Conservation (phyloP, 345 rosid species). For the Populus pruinosa region DNA sequence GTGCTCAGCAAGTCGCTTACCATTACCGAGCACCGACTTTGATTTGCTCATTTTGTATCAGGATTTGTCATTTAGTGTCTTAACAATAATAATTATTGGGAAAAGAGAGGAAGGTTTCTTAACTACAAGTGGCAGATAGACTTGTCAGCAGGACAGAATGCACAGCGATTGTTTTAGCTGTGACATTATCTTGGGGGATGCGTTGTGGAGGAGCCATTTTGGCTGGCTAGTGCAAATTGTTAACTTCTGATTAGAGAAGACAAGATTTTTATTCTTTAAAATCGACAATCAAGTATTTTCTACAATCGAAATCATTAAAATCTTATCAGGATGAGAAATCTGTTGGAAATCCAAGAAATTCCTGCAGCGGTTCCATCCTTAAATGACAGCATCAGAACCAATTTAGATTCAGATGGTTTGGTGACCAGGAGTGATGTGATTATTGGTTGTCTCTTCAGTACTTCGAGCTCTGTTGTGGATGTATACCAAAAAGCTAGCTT, state of each 20-base stretch:
- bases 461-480: background rate
- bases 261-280: background rate
- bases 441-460: background rate
- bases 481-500: background rate
- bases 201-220: background rate
- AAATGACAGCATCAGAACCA: no score
- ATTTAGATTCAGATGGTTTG: background rate
- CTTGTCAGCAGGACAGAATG: background rate
- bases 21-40: background rate
- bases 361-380: background rate
- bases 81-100: background rate
- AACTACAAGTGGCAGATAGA: background rate
- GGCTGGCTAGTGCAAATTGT: slow-evolving; percentile 6
- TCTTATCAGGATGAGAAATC: background rate
- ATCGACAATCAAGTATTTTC: background rate
- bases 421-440: background rate
- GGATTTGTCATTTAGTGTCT: background rate
- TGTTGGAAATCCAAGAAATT: background rate
- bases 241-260: slow-evolving; percentile 15
- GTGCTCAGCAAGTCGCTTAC: slow-evolving; percentile 1
- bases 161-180: background rate
- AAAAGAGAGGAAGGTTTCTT: background rate
- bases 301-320: background rate
- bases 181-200: background rate
- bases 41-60: slow-evolving; percentile 9